Percentiles rank a stretch among this genome's conserved stretches.
These are phyloP conservation scores for Sindora glabra DNA, from an alignment of 306 rosid species.

Conservation along the genomic window DNA sequence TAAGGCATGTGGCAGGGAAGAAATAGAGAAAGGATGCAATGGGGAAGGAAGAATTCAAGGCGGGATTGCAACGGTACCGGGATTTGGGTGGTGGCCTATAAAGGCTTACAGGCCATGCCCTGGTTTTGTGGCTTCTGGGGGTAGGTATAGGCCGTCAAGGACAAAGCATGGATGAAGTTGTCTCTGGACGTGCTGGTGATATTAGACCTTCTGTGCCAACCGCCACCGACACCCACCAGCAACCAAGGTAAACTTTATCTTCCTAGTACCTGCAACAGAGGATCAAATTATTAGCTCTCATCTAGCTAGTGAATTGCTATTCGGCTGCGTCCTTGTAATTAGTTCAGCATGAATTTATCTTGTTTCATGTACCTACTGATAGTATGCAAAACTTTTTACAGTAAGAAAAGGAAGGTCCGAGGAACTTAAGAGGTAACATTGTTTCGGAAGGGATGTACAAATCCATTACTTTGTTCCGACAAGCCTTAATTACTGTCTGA, in stretches of 20 bases:
- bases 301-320: not conserved
- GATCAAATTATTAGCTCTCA: too few relatives aligned
- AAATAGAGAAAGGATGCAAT: constrained; percentile 80
- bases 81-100: constrained; percentile 99
- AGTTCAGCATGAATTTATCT: not conserved
- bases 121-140: constrained; percentile 77
- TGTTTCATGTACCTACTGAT: not conserved
- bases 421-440: constrained; percentile 13
- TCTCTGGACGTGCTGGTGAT: constrained; percentile 51
- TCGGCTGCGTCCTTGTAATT: not conserved
- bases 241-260: constrained; percentile 30
- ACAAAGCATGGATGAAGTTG: constrained; percentile 94
- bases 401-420: constrained; percentile 22
- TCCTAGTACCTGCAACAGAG: too few relatives aligned
- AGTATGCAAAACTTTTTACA: constrained; percentile 18
- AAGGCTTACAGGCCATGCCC: constrained; percentile 97
- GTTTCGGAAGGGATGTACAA: not conserved
- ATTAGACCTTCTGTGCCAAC: constrained; percentile 16
- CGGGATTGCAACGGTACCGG: constrained; percentile 87
- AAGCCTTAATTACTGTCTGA: too few relatives aligned
- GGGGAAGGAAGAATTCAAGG: constrained; percentile 96
- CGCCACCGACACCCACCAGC: constrained; percentile 14
- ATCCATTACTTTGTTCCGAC: not conserved
- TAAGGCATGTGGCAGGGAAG: constrained; percentile 76
- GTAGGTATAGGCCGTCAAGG: constrained; percentile 74